A percentile compares a stretch with the other conserved stretches of the same genome.
These are phyloP conservation scores for Nannochloropsis salina DNA, from an alignment of 108 stramenopile species.

Conservation along the genomic window DNA sequence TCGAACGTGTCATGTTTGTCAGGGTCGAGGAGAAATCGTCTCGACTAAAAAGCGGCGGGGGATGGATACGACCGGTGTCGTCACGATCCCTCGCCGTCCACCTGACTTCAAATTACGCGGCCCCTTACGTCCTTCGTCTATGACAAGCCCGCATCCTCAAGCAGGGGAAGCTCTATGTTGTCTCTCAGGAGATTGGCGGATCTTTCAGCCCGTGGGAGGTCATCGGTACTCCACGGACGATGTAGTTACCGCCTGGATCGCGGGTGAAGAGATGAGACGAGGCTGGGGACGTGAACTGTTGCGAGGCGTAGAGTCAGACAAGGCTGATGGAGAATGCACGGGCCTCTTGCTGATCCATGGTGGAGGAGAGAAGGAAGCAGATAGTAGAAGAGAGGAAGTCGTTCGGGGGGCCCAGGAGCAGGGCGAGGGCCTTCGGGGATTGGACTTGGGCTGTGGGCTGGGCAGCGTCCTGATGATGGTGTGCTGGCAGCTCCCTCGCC, in stretches of 20 bases:
- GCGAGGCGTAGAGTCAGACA: not conserved
- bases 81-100: not conserved
- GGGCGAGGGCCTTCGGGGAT: not conserved
- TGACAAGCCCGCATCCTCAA: not conserved
- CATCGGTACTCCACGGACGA: slow-evolving; percentile 74
- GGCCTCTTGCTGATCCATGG: too few species aligned
- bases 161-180: slow-evolving; percentile 64
- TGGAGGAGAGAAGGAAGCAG: not conserved
- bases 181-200: slow-evolving; percentile 62
- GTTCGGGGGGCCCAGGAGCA: not conserved
- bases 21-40: not conserved
- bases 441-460: slow-evolving; percentile 31
- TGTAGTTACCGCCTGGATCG: slow-evolving; percentile 62
- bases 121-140: not conserved
- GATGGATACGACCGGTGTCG: not conserved
- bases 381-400: not conserved
- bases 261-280: slow-evolving; percentile 32
- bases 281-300: not conserved
- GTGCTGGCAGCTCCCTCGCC: not conserved
- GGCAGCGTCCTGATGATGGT: slow-evolving; percentile 26
- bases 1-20: not conserved
- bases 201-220: slow-evolving; percentile 59
- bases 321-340: too few species aligned
- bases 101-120: not conserved
- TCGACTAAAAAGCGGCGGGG: not conserved